Base-by-base conservation (phyloP, 2,329 filamentous ascomycete genomes). In the Colletotrichum sp. region DNA sequence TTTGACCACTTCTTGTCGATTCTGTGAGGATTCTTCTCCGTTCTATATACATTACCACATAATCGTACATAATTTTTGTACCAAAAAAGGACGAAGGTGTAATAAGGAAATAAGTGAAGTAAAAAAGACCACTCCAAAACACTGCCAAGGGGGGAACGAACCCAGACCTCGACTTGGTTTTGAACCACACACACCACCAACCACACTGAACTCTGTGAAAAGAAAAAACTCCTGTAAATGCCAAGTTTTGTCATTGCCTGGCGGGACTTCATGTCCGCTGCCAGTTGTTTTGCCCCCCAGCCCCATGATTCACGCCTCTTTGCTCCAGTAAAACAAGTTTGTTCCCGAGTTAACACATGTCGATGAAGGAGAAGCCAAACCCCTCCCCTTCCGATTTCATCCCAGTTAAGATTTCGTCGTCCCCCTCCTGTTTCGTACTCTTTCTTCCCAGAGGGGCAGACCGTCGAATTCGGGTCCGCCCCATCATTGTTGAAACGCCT, bases 31-130 rank as follows among this genome's bases (percentile, higher is more conserved):
- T 24, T 48, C 24, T 24, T 64, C 72, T 44, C 28, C 57, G 26
- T 44, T 66, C 59, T 76, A 70, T 76, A 69, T 70, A 76, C 71
- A 76, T 76, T 76, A 74, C 74, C 71, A 74, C 74, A 62, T 69
- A 60, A 73, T 74, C 74, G 60, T 76, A 72, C 73, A 68, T 68
- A 55, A 36, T 22, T 62, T 60, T 69, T 69, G 66, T 60, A 68
- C 52, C 52, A 68, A 63, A 26, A 15, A 32, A 34, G 28, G 18
- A 44, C 32, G 52, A 39, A 24, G 12, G n/a, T 22, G 44, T 24
- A 16, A 30, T 62, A 34, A n/a, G 13, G n/a, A 48, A 62, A 60
- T 24, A 63, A 34, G 26, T 34, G 10, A 22, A 36, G 24, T 6
- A 32, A 24, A 30, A 62, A 57, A 66, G 26, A n/a, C 13, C 28